A percentile compares a stretch with the other conserved stretches of the same genome.
These are phyloP conservation scores for Colletotrichum sp. DNA, from an alignment of 2,329 filamentous ascomycete species.

Conservation along the genomic window DNA sequence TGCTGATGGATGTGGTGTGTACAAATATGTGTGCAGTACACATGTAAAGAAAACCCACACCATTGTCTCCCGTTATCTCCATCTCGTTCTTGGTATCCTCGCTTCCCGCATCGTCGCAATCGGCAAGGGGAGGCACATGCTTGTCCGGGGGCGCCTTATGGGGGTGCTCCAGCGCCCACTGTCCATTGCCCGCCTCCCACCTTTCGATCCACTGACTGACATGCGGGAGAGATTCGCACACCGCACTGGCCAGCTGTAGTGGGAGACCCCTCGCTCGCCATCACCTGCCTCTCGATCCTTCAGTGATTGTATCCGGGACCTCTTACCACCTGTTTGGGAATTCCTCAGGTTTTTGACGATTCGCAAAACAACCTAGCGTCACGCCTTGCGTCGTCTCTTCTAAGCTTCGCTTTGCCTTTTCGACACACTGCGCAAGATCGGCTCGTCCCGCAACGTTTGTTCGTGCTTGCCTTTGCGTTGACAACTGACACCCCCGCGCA, in stretches of 20 bases:
- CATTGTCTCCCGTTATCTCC: neutral
- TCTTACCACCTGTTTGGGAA: neutral
- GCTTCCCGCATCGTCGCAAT: neutral
- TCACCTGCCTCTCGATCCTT: neutral
- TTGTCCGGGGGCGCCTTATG: conserved; percentile 6
- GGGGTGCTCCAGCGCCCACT: neutral
- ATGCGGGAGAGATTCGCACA: neutral
- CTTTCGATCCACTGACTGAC: neutral
- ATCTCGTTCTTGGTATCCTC: neutral
- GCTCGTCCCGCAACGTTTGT: neutral
- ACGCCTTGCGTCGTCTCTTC: neutral
- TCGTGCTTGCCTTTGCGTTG: neutral
- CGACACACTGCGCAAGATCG: neutral
- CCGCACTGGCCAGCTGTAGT: neutral
- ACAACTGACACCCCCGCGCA: neutral
- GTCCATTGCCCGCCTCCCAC: neutral
- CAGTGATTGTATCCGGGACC: neutral
- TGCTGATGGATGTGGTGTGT: neutral
- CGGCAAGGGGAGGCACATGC: neutral
- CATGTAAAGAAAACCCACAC: neutral
- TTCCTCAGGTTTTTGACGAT: neutral
- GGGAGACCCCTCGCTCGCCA: neutral
- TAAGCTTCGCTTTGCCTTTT: neutral
- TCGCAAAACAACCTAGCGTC: neutral
- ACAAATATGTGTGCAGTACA: neutral